Base-by-base conservation (phyloP, 2,329 filamentous ascomycete species). In the Boeremia exigua region DNA sequence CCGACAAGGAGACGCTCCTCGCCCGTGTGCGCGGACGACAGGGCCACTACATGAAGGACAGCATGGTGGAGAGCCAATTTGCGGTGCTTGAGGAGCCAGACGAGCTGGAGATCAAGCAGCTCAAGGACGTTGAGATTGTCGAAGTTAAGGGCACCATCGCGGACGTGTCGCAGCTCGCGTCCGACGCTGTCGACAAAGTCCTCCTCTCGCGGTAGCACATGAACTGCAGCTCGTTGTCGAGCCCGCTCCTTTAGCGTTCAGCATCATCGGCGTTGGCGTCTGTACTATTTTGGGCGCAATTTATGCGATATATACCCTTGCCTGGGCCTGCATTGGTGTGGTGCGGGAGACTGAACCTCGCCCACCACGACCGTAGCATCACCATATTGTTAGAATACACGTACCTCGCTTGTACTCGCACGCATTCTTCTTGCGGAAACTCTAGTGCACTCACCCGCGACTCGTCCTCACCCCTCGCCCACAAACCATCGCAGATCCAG, bases 21-120 rank as follows among this genome's bases (percentile, higher is more conserved):
- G 79, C 88, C 66, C 86, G 95, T 8, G 93, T 98, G 8, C 82
- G 83, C 30, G 81, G 83, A 34, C 86, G 95, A 64, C 79, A 93
- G 77, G 87, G 87, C 48, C 95, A 99, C 75, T 99, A 95, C 78
- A 97, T 99, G 93, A 94, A 95, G 68, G 89, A 91, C 65, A 86
- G 86, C 68, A 98, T 99, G 94, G 93, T 99, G 8, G 88, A 90
- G 69, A 96, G 92, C 77, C 95, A 99, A 74, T 89, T 98, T 63
- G 86, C 88, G 60, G 89, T 87, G 48, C 83, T 99, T n/a, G 94
- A 99, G 78, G 86, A 89, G 59, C 95, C 95, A 0, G 82, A 82
- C 47, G 76, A 78, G 40, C 86, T 91, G 51, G 90, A 92, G 71
- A 80, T 83, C 60, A 80, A 73, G 56, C 68, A 66, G 47, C 66